Evolutionary conservation across 1,284 basidiomycete species (phyloP), one percentile per base, ranked within the genome.

Genomic region (Cryptococcus hybrid): DNA sequence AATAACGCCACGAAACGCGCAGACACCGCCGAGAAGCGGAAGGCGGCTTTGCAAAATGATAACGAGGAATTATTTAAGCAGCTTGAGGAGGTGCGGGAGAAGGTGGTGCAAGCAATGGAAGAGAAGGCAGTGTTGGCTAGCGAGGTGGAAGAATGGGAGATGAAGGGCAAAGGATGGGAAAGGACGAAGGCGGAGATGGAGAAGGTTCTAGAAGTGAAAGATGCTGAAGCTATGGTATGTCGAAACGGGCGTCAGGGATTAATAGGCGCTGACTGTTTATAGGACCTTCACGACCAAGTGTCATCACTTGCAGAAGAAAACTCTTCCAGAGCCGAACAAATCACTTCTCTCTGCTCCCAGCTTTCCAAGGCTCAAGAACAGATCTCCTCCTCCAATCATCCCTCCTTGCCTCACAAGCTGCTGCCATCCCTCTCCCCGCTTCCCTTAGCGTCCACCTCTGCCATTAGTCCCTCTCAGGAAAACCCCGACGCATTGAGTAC

Each of bases 1-100:
- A 55, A 52, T 0, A 47, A 55, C 5, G 57, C 62, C 8, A 66
- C 52, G 6, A 77, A 76, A 60, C 63, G 69, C 0, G 70, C 68
- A n/a, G 75, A 77, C 9, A 59, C 60, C 24, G 70, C 71, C 0
- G 71, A 73, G 57, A 72, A 70, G 61, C 70, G 74, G 50, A 61
- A 66, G 11, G 60, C 62, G 7, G 73, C 69, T 0, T 58, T 79
- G 36, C 74, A 78, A 52, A 60, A 53, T 30, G 78, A 79, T 51
- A 79, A 79, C 49, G 69, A 63, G 49, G 70, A 71, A 12, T 61
- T 79, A n/a, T 63, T 79, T 15, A 62, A 60, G 18, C 77, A 78
- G 63, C 65, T 78, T 35, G 75, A 75, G 52, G 78, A 78, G 61
- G 69, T 78, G 8, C 58, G 76, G 53, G 69, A 63, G 43, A 72